Base-by-base conservation (phyloP, 208 protist species). In the Leptomonas seymouri region DNA sequence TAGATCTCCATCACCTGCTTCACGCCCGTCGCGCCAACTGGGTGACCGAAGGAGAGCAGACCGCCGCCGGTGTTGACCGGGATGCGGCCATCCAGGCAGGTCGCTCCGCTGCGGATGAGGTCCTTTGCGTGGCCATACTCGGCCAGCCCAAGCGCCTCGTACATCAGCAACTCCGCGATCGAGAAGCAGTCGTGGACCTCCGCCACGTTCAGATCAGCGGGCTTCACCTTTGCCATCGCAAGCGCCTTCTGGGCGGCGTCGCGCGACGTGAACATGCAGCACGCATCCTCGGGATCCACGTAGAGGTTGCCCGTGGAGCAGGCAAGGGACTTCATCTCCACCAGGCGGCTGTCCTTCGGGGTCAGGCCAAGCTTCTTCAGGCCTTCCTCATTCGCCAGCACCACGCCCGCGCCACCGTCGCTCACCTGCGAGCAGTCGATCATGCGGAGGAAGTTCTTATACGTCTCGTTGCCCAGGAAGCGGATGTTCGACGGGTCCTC, bases 151-250 rank as follows among this genome's bases (percentile, higher is more conserved):
- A 98, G 84, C 23, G 94, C 94, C 76, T 98, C 94, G 71, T 96
- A 96, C 93, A 97, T 97, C 63, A 97, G 83, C 57, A 98, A 61
- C 77, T 98, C 94, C 11, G 89, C 87, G 75, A 94, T 92, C 48
- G 85, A 87, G 84, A 98, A 98, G 84, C 94, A 98, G 81, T 98
- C 94, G 76, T 98, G 94, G 48, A 98, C 86, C 76, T 97, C 92
- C 9, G 89, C 89, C 5, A 96, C 87, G 30, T 94, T 56, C 57
- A 96, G 59, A 28, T 94, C 82, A 0, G 54, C 44, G 12, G 86
- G 78, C 63, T 80, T 85, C 31, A 94, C 68, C 50, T 83, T 82
- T 18, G 94, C 90, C 21, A 61, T 42, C 41, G 76, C 59, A n/a
- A 93, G 85, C 12, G 90, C 91, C 57, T 76, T 78, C 74, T 93